phyloP scores from a whole-genome alignment of 176 grass and related monocot species.

The Carex pumila region DNA sequence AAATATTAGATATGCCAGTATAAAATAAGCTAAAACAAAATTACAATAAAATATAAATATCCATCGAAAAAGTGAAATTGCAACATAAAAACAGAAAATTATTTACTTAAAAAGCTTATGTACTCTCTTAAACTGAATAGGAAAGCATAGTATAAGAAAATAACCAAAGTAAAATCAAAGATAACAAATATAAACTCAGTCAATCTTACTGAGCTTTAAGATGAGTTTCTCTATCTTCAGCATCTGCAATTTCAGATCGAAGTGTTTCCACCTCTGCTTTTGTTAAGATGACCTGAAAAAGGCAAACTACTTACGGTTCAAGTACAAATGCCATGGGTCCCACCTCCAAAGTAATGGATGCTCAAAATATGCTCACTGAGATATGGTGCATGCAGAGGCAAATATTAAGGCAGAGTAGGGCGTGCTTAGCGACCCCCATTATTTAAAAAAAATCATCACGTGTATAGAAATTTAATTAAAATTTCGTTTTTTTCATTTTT shows the following conservation, averaged over 20 bases:
- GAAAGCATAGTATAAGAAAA: not conserved
- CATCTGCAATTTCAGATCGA: slow-evolving; percentile 57
- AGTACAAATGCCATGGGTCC: slow-evolving; percentile 1
- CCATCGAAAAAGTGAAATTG: not conserved
- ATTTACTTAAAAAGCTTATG: not conserved
- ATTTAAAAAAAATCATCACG: too few relatives aligned
- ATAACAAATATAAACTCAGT: not conserved
- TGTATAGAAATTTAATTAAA: too few relatives aligned
- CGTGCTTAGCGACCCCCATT: too few relatives aligned
- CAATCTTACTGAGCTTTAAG: slow-evolving; percentile 78
- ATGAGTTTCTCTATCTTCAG: slow-evolving; percentile 75
- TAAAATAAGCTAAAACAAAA: not conserved
- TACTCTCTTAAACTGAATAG: not conserved
- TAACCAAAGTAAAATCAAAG: not conserved
- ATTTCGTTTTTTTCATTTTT: too few relatives aligned
- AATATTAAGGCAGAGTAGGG: too few relatives aligned
- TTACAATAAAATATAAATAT: not conserved
- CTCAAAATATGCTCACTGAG: not conserved
- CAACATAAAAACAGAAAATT: not conserved
- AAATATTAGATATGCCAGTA: not conserved
- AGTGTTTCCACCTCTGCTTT: slow-evolving; percentile 76
- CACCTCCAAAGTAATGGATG: not conserved
- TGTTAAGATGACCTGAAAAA: slow-evolving; percentile 53
- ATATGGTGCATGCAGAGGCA: too few relatives aligned
- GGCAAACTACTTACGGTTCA: not conserved